phyloP scores from a whole-genome alignment of 2,329 filamentous ascomycete species.

The Blastomyces parvus region DNA sequence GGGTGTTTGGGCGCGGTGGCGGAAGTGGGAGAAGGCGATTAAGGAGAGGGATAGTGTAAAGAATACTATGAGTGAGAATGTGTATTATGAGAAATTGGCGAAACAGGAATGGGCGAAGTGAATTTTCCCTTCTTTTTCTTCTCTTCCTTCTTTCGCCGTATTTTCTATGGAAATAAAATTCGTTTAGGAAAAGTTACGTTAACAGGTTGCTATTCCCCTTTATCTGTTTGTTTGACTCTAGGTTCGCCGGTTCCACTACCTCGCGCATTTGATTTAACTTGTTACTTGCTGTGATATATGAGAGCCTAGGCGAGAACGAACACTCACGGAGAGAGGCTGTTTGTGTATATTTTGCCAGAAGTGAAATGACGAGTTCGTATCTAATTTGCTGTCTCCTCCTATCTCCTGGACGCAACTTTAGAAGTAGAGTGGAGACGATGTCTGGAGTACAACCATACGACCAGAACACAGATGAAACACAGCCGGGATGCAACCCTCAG shows the following conservation, averaged over 20 bases:
- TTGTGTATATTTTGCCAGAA: no score
- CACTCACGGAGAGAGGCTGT: no score
- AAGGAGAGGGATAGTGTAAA: conserved; percentile 52
- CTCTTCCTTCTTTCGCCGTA: neutral
- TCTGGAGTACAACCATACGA: no score
- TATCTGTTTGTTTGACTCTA: neutral
- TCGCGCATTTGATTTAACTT: neutral
- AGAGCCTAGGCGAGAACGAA: neutral
- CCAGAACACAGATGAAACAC: no score
- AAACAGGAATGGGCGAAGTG: conserved; percentile 55
- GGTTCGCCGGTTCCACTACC: neutral
- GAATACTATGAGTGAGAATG: conserved; percentile 58
- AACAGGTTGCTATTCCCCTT: neutral
- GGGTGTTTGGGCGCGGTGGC: conserved; percentile 54
- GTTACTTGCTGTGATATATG: neutral
- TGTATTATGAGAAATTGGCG: conserved; percentile 55
- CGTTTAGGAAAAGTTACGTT: neutral
- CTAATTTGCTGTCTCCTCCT: no score
- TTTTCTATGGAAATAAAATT: neutral
- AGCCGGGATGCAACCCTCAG: no score
- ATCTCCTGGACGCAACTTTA: no score
- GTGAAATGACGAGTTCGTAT: no score
- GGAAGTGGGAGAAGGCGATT: conserved; percentile 53
- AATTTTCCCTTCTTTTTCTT: conserved; percentile 33
- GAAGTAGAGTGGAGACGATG: no score